Evolutionary conservation across 768 basidiomycete genomes (phyloP), one percentile per base, ranked within the genome.

Genomic region (Serendipita vermifera): DNA sequence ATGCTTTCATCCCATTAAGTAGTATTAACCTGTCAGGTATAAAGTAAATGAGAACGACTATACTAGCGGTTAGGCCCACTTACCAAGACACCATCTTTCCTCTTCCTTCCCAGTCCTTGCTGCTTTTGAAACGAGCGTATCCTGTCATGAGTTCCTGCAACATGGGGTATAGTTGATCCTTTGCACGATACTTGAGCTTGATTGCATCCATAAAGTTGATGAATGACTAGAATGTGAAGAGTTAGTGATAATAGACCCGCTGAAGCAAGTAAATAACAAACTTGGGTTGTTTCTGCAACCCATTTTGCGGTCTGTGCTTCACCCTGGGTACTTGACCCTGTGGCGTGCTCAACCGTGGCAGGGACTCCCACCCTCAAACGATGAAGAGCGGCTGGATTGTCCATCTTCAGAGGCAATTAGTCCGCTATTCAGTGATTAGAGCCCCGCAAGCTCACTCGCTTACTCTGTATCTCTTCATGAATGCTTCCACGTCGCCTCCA

Each of bases 141-240:
- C 88, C 84, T 1, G 86, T 87, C 61, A 97, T 90, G n/a, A 99
- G 80, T 62, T 94, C 96, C 61, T 94, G 90, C 39, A 98, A 67
- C 59, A 96, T 81, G 0, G 93, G 92, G 67, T 98, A 93, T 2
- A 99, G 75, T 63, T 96, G 91, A 64, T 98, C 96, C 67, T 97
- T 99, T 2, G 96, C 94, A n/a, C 91, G 80, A 62, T 97, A 72
- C 7, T 85, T 82, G 51, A 98, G 75, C 65, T 92, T 93, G 26
- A 98, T 75, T 1, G 92, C 94, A 62, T 99, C 96, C 89, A 98
- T 96, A 61, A 98, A 93, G 0, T 94, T 98, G 61, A 99, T 98
- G 60, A 98, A 99, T 36, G 17, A n/a, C 20, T 35, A 1, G 29
- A 29, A 38, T 14, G 38, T 2, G 39, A 54, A 15, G 39, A 40